phyloP scores from a whole-genome alignment of 148 eudicot genomes.

The Tetragonia tetragonoides region DNA sequence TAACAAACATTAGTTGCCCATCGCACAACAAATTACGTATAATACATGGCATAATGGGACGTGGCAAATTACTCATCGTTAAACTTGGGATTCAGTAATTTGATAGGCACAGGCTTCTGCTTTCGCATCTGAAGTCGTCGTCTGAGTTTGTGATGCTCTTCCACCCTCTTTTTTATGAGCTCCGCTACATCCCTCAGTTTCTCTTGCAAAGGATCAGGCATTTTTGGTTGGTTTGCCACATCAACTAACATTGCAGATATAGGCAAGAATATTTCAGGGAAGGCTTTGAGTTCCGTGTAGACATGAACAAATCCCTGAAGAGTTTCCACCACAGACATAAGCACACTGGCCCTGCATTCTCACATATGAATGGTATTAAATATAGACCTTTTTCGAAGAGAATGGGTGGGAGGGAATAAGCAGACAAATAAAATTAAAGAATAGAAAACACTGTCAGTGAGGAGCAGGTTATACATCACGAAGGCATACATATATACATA shows the following conservation, averaged over 20 bases:
- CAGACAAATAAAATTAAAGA: not conserved
- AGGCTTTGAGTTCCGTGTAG: conserved; percentile 58
- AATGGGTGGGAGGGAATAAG: not conserved
- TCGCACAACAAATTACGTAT: not conserved
- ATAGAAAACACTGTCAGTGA: not conserved
- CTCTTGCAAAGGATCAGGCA: conserved; percentile 51
- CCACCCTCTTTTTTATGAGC: conserved; percentile 45
- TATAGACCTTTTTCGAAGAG: not conserved
- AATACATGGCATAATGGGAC: not conserved
- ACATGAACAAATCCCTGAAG: conserved; percentile 53
- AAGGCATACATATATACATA: not conserved
- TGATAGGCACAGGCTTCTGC: conserved; percentile 70
- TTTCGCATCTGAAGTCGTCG: conserved; percentile 70
- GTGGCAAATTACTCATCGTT: conserved; percentile 64
- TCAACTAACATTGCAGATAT: conserved; percentile 42
- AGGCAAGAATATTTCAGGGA: conserved; percentile 71
- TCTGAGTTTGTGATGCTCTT: conserved; percentile 54
- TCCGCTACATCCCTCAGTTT: conserved; percentile 46
- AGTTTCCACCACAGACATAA: conserved; percentile 56
- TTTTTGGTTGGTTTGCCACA: conserved; percentile 47
- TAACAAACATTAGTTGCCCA: not conserved
- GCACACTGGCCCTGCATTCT: conserved; percentile 68
- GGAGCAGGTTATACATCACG: not conserved
- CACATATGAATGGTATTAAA: not conserved
- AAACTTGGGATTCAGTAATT: conserved; percentile 59